Base-by-base conservation (phyloP, 2,329 filamentous ascomycete species). In the Boeremia exigua region DNA sequence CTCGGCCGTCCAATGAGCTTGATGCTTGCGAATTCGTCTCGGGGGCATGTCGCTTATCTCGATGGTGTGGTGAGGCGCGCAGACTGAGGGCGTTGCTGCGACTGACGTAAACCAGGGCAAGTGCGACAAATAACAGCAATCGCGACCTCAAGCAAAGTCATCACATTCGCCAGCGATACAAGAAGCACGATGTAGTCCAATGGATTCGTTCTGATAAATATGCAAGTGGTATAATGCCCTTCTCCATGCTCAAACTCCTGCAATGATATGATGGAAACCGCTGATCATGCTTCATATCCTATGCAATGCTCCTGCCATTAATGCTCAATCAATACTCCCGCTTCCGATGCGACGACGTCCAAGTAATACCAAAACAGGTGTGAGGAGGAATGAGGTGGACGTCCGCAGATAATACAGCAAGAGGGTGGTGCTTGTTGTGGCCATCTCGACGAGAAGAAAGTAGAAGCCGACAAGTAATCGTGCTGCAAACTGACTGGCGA, bases 201-300 rank as follows among this genome's bases (percentile, higher is more conserved):
- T 57, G 34, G 17, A 49, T 43, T 66, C 58, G 37, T 50, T 51
- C 25, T 30, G 42, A n/a, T 56, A 51, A 56, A 56, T 56, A 51
- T 56, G 48, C 53, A 56, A 56, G 32, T 56, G 53, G 53, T 56
- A 56, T 56, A 56, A 56, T 56, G 53, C 53, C 42, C 27, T 19
- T 36, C 25, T 51, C 47, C 53, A 15, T 19, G 23, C 51, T 51
- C 51, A 56, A 56, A 56, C 53, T 56, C 53, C 53, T 43, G 47
- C 53, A 56, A 56, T 56, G 53, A 56, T 44, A 23, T 23, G 19
- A 23, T 23, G 19, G 30, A 42, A 48, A 48, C 28, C 23, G 28
- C 38, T 19, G 47, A 28, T 44, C 36, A 44, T 48, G 51, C 38
- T 33, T 34, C 32, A 14, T 48, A 5, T 33, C 15, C 38, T 37